Evolutionary conservation across 2,329 filamentous ascomycete genomes (phyloP).

Genomic region (Blastomyces silverae): DNA sequence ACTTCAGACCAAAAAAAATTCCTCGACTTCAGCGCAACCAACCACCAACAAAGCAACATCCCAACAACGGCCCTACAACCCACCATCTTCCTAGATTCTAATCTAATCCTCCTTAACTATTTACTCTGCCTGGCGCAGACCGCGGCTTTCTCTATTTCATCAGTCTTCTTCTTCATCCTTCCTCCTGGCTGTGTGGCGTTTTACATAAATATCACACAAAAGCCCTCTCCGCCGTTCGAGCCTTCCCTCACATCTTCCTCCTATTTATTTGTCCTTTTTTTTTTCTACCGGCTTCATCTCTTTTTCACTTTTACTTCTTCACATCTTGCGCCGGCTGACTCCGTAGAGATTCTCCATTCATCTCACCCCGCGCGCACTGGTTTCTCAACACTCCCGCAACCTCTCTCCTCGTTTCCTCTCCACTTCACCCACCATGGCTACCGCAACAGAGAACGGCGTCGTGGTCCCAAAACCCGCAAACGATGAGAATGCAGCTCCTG

Average conservation of each 20-base stretch:
- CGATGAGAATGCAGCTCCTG: constrained; percentile 52
- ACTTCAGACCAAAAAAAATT: background rate
- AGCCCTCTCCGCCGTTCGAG: background rate
- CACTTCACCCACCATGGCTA: constrained; percentile 29
- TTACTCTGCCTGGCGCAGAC: constrained; percentile 23
- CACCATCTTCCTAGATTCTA: background rate
- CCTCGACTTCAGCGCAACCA: background rate
- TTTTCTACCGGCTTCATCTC: background rate
- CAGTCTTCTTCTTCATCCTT: background rate
- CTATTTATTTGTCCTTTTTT: background rate
- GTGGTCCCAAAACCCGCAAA: constrained; percentile 31
- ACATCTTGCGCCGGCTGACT: background rate
- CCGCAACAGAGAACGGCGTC: constrained; percentile 34
- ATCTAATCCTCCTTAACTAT: background rate
- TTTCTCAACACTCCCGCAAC: background rate
- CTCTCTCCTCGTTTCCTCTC: background rate
- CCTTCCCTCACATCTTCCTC: constrained; percentile 12
- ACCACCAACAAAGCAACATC: background rate
- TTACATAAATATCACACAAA: background rate
- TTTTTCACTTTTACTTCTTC: background rate
- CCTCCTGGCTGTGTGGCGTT: background rate
- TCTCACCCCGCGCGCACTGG: background rate
- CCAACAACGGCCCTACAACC: background rate
- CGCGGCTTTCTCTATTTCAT: background rate
- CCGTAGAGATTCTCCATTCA: background rate